phyloP scores from a whole-genome alignment of 305 asterid genomes.

The Petunia hybrid region DNA sequence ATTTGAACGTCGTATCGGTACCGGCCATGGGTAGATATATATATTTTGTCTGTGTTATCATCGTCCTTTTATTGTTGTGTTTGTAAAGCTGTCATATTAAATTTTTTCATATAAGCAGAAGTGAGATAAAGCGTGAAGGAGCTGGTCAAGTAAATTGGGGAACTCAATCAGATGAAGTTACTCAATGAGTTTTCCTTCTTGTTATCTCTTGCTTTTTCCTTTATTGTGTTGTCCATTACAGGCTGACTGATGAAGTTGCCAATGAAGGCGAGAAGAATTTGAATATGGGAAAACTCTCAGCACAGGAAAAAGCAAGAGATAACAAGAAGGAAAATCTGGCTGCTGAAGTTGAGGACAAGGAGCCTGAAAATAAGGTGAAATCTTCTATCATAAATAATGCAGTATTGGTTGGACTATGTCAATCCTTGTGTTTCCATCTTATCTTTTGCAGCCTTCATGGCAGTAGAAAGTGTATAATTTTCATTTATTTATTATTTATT shows the following conservation, averaged over 20 bases:
- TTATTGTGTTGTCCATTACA: conserved; percentile 32
- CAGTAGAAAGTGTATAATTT: neutral
- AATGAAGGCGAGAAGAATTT: conserved; percentile 64
- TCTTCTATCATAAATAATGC: neutral
- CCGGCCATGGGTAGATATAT: conserved; percentile 69
- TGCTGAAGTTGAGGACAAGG: conserved; percentile 71
- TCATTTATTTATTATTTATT: no score
- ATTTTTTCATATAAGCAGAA: conserved; percentile 44
- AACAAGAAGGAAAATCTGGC: conserved; percentile 64
- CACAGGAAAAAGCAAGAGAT: conserved; percentile 54
- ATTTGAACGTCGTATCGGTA: conserved; percentile 82
- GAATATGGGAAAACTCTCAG: conserved; percentile 63
- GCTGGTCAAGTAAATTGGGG: conserved; percentile 94
- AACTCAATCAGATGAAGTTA: conserved; percentile 61
- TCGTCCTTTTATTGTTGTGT: neutral
- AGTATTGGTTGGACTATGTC: neutral
- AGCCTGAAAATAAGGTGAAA: conserved; percentile 79
- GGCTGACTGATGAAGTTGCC: conserved; percentile 58
- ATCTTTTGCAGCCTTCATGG: conserved; percentile 1
- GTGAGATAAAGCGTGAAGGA: conserved; percentile 78
- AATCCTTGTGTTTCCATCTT: neutral
- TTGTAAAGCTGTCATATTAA: neutral
- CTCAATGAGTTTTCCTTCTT: conserved; percentile 59
- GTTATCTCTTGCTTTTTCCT: neutral
- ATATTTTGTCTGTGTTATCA: conserved; percentile 19